phyloP scores from a whole-genome alignment of 805 yeast species.

The Candida vartiovaarae region DNA sequence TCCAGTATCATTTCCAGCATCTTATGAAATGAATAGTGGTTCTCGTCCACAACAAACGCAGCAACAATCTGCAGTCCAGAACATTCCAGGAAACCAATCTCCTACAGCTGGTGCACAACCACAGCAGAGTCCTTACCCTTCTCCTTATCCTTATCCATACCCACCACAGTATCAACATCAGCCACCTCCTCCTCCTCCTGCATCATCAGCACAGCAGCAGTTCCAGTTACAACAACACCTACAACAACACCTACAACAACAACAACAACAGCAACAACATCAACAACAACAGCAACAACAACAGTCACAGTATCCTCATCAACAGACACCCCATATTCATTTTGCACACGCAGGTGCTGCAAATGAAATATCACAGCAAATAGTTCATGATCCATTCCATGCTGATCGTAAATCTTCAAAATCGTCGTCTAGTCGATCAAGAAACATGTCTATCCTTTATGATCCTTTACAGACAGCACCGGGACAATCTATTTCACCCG shows the following conservation, averaged over 20 bases:
- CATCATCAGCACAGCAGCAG: not conserved
- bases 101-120: constrained; percentile 7
- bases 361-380: constrained; percentile 5
- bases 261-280: constrained; percentile 2
- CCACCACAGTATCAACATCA: constrained; percentile 11
- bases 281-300: constrained; percentile 5
- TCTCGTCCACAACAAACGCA: too few species aligned
- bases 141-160: constrained; percentile 22
- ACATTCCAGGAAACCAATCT: constrained; percentile 6
- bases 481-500: constrained; percentile 10
- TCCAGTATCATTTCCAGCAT: constrained; percentile 19
- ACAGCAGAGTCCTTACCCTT: constrained; percentile 3
- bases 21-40: constrained; percentile 16
- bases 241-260: constrained; percentile 2
- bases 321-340: constrained; percentile 1
- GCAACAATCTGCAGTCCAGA: too few species aligned
- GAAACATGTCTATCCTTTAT: constrained; percentile 21
- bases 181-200: constrained; percentile 1
- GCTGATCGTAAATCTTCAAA: constrained; percentile 17
- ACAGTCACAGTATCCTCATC: not conserved
- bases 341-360: not conserved
- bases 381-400: constrained; percentile 20
- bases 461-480: constrained; percentile 22
- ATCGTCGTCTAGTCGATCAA: constrained; percentile 15
- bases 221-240: constrained; percentile 3